Evolutionary conservation across 2,329 filamentous ascomycete genomes (phyloP).

Genomic region (Monosporascus sp.): DNA sequence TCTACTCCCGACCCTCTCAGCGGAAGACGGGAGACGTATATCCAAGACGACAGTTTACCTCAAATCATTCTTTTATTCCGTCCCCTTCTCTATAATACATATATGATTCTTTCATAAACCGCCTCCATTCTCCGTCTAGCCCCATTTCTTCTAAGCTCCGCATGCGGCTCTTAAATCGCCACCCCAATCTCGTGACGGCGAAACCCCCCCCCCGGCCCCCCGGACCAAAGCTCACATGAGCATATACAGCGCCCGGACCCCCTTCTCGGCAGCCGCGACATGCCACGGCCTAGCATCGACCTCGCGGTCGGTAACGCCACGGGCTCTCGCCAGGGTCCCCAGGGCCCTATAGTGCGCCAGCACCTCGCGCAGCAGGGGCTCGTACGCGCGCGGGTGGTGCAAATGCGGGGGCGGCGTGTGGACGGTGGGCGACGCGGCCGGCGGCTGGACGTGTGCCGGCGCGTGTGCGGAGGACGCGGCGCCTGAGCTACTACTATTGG

Average conservation of each 20-base stretch:
- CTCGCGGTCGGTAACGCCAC: conserved; percentile 55
- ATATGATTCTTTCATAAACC: too few relatives aligned
- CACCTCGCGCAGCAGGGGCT: conserved; percentile 65
- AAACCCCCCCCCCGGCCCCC: too few relatives aligned
- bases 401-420: neutral
- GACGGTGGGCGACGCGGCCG: neutral
- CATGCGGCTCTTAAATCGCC: too few relatives aligned
- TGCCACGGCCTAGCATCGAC: conserved; percentile 71
- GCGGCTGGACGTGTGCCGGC: conserved; percentile 27
- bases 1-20: too few relatives aligned
- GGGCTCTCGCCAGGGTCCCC: conserved; percentile 62
- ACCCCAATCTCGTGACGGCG: too few relatives aligned
- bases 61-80: too few relatives aligned
- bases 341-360: conserved; percentile 63
- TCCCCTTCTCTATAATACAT: too few relatives aligned
- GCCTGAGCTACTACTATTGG: neutral
- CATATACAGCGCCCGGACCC: conserved; percentile 58
- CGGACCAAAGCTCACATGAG: conserved; percentile 45
- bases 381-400: conserved; percentile 43
- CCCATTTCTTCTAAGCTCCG: too few relatives aligned
- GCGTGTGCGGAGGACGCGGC: neutral
- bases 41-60: too few relatives aligned
- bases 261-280: conserved; percentile 66
- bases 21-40: too few relatives aligned
- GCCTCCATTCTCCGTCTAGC: too few relatives aligned